Percentiles rank a stretch among this genome's conserved stretches.
These are phyloP conservation scores for Mycena filopes DNA, from an alignment of 768 basidiomycete genomes.

Conservation along the genomic window DNA sequence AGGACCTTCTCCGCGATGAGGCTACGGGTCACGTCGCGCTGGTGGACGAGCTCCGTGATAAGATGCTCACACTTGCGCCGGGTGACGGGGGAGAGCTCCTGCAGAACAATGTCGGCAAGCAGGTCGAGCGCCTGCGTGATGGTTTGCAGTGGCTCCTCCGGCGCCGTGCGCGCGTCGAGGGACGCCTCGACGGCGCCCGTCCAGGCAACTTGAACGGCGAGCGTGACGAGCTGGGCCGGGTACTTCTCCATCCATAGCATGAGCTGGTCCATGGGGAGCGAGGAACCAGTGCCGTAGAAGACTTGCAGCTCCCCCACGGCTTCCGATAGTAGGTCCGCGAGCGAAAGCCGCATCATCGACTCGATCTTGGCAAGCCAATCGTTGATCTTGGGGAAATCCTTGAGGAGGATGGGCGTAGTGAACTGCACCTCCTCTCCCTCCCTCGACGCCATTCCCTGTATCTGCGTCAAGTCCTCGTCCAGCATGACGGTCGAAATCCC, in stretches of 20 bases:
- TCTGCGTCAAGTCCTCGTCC: slow-evolving; percentile 88
- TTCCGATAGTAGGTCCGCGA: slow-evolving; percentile 83
- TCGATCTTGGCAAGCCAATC: slow-evolving; percentile 97
- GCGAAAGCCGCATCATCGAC: slow-evolving; percentile 89
- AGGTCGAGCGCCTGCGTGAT: slow-evolving; percentile 88
- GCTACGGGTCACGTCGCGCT: slow-evolving; percentile 91
- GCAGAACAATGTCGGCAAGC: slow-evolving; percentile 95
- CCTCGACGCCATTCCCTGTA: slow-evolving; percentile 93
- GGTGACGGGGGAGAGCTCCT: slow-evolving; percentile 89
- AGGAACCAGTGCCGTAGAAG: slow-evolving; percentile 78
- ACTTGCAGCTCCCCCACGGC: slow-evolving; percentile 82
- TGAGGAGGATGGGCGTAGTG: slow-evolving; percentile 83
- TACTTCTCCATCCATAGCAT: slow-evolving; percentile 94
- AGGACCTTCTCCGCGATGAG: slow-evolving; percentile 73
- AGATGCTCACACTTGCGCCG: slow-evolving; percentile 98
- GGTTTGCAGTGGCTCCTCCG: slow-evolving; percentile 77
- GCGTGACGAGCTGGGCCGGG: slow-evolving; percentile 94
- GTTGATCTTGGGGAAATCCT: slow-evolving; percentile 97
- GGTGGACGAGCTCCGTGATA: slow-evolving; percentile 98
- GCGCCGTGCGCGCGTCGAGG: slow-evolving; percentile 63
- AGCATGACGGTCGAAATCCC: slow-evolving; percentile 91
- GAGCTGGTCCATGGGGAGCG: slow-evolving; percentile 73
- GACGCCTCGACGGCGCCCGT: slow-evolving; percentile 83
- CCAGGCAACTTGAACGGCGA: slow-evolving; percentile 97
- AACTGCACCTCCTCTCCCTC: slow-evolving; percentile 96